Evolutionary conservation across 345 rosid species (phyloP), one percentile per base, ranked within the genome.

Genomic region (Raphanus raphanistrum): DNA sequence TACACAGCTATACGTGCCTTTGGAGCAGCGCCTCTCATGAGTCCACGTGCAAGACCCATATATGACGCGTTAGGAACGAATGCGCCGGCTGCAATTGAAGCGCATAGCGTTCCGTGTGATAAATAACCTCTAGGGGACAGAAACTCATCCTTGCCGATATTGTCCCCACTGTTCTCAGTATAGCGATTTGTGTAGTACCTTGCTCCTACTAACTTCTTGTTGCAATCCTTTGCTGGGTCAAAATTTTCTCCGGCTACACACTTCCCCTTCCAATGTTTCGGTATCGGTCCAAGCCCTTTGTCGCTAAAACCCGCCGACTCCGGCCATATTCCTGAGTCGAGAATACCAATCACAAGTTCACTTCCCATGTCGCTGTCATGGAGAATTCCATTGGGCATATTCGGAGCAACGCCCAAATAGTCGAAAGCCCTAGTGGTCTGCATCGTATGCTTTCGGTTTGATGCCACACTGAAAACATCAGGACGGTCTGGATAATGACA

Each of bases 21-120:
- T 1, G 86, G 87, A 0, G 84, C 85, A 8, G 25, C 80, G n/a
- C 87, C 87, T 85, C 85, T 78, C 79, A 80, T 41, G 52, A 81
- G 63, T 69, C 87, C 84, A 11, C 16, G 68, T 27, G 63, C 78
- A 52, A 83, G 79, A 65, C 84, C 87, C 35, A 1, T 45, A 50
- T 38, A 66, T 69, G 84, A 80, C 6, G 10, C 72, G 41, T 85
- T 82, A 50, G 77, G 62, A 21, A 85, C 63, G 48, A 75, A 69
- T 27, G 78, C 12, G 33, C 84, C 76, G 57, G 82, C 80, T 48
- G 81, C 84, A 45, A 71, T 63, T 59, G 85, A 71, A 25, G 84
- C 31, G 28, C 70, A 32, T 28, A 17, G 13, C 0, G 79, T 77
- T 10, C 85, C 87, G 15, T 84, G 85, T 25, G 59, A 63, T 1